Base-by-base conservation (phyloP, 306 rosid genomes). In the Pachyrhizus erosus region DNA sequence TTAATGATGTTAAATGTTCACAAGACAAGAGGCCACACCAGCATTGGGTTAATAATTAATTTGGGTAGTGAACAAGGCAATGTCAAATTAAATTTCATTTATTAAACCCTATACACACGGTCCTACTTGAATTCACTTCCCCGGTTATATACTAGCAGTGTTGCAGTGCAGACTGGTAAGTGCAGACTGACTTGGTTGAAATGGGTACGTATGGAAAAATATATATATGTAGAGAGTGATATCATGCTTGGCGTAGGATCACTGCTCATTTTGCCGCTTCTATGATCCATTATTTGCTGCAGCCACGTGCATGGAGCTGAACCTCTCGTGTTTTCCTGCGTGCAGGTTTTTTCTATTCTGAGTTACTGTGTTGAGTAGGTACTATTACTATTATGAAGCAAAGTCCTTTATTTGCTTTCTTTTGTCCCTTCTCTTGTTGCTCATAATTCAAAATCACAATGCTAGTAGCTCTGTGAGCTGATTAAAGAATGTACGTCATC, bases 191-290 rank as follows among this genome's bases (percentile, higher is more conserved):
- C 24, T 43, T 46, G 9, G 55, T 45, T 42, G 29, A 46, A 43
- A 21, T n/a, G 45, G 10, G 74, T 82, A 34, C 45, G 45, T 75
- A 57, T 26, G 46, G 40, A 5, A n/a, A 2, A 33, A 24, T 26
- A 29, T 62, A 40, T 27, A 9, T 18, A 34, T 40, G 43, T 17
- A 24, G 48, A 7, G 70, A 40, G 80, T 78, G 84, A 84, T 34
- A 84, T 74, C 87, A 84, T 45, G 81, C 73, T 46, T 75, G 69
- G 77, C 45, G 80, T 64, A 74, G 76, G 77, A 83, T 37, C 10
- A 77, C 61, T 70, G 79, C 0, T 23, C 26, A 51, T 0, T 51
- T 31, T 67, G 42, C 54, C 39, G 9, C 12, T 67, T 51, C 18
- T 12, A 37, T 62, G 73, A 77, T 34, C 23, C 62, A 64, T 62